Conservation (phyloP, 176 grass and related monocot genomes). For the Zoysia pacifica region DNA sequence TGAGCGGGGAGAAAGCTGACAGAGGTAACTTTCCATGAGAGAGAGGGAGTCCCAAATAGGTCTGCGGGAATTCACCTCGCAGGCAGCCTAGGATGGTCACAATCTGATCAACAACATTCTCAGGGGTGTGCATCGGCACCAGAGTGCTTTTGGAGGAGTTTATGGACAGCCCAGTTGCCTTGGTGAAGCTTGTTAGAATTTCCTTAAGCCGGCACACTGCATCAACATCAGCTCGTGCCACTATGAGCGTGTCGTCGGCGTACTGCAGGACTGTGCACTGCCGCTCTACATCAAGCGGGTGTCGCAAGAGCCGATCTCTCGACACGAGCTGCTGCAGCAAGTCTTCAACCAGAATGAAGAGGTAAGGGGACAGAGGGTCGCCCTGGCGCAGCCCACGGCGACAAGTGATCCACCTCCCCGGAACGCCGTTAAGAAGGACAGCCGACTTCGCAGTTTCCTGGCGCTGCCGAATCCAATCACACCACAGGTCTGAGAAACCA, state of each 20-base stretch:
- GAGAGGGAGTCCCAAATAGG: background rate
- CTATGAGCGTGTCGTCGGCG: background rate
- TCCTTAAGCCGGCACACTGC: background rate
- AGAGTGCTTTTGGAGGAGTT: background rate
- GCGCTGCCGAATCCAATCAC: background rate
- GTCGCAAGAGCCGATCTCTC: accelerated
- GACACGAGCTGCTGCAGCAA: background rate
- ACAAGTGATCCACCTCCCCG: background rate
- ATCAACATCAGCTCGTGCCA: accelerated
- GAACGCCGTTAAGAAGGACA: background rate
- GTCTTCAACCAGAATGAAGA: background rate
- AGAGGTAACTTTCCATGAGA: background rate
- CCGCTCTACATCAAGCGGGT: background rate
- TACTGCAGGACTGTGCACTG: background rate
- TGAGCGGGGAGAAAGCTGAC: background rate
- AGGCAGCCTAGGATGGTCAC: accelerated
- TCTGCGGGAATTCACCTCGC: background rate
- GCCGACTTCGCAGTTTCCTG: accelerated
- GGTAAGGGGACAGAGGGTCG: background rate
- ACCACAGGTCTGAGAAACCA: background rate
- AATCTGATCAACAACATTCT: accelerated
- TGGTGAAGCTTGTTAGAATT: background rate
- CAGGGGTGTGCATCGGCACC: background rate
- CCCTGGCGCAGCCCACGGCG: background rate
- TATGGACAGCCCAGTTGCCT: background rate